Evolutionary conservation across 2,329 filamentous ascomycete species (phyloP).

Genomic region (Neonectria hederae): DNA sequence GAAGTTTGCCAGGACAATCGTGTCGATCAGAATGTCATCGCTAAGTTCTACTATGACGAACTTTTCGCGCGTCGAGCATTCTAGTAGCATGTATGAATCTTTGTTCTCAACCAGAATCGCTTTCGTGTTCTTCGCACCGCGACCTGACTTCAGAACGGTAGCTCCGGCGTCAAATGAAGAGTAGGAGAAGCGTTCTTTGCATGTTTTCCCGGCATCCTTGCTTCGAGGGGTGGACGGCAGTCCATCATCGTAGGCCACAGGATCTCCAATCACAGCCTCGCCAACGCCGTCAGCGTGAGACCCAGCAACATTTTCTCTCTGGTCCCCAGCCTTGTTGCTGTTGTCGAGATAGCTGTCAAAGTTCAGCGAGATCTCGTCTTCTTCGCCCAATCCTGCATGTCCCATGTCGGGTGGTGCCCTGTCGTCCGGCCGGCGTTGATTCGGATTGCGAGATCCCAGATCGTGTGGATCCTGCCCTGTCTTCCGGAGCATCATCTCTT

Average conservation of each 20-base stretch:
- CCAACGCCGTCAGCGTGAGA: conserved; percentile 17
- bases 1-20: conserved; percentile 96
- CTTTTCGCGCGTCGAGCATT: conserved; percentile 87
- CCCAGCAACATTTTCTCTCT: conserved; percentile 10
- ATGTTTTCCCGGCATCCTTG: conserved; percentile 95
- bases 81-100: conserved; percentile 97
- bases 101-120: conserved; percentile 95
- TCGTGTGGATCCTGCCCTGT: conserved; percentile 78
- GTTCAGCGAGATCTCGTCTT: conserved; percentile 78
- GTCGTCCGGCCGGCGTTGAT: conserved; percentile 59
- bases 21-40: conserved; percentile 87
- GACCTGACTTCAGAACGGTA: conserved; percentile 89
- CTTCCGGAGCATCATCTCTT: conserved; percentile 88
- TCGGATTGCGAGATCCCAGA: conserved; percentile 69
- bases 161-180: conserved; percentile 97
- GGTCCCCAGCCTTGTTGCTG: conserved; percentile 27
- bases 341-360: conserved; percentile 54
- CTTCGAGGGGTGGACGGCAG: conserved; percentile 71
- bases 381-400: conserved; percentile 83
- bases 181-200: conserved; percentile 97
- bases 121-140: conserved; percentile 85
- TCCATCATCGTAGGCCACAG: conserved; percentile 57
- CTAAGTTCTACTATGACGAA: conserved; percentile 95
- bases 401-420: conserved; percentile 69
- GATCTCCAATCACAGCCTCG: conserved; percentile 47